A percentile compares a stretch with the other conserved stretches of the same genome.
These are phyloP conservation scores for Alternaria novae-zelandiae DNA, from an alignment of 2,329 filamentous ascomycete genomes.

Conservation along the genomic window DNA sequence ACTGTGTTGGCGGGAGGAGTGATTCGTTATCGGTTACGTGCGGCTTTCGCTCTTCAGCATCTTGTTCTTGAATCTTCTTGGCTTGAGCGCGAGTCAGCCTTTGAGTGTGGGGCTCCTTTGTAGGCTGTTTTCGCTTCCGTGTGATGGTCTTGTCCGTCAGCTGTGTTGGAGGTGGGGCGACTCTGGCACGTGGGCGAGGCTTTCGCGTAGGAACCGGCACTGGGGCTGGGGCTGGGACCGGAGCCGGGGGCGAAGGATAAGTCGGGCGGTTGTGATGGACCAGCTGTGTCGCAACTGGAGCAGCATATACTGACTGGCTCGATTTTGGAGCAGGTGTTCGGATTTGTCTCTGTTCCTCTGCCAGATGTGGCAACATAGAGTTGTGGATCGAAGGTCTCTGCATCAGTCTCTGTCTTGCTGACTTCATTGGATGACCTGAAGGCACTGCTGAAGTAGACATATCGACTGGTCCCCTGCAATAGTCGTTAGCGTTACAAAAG, in stretches of 20 bases:
- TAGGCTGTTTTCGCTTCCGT: constrained; percentile 12
- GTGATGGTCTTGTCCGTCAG: not conserved
- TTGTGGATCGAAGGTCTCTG: constrained; percentile 27
- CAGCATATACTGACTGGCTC: not conserved
- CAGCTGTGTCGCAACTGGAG: constrained; percentile 4
- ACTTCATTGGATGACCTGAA: constrained; percentile 9
- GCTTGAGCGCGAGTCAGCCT: constrained; percentile 18
- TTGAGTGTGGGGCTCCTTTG: not conserved
- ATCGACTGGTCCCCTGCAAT: not conserved
- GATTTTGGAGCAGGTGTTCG: not conserved
- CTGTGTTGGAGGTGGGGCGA: constrained; percentile 3
- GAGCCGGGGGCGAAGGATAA: not conserved
- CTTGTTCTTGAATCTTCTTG: constrained; percentile 5
- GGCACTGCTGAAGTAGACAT: constrained; percentile 1
- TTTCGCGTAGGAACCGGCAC: not conserved
- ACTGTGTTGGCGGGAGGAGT: constrained; percentile 34
- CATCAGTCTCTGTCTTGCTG: constrained; percentile 26
- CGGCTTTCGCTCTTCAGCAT: not conserved
- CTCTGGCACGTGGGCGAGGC: not conserved
- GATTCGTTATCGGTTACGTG: not conserved
- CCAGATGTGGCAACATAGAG: constrained; percentile 11
- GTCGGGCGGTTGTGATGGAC: not conserved
- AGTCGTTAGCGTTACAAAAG: constrained; percentile 2
- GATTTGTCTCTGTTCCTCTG: not conserved
- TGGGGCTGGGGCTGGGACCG: not conserved